Evolutionary conservation across 495 filamentous ascomycete species (phyloP), one percentile per base, ranked within the genome.

Genomic region (Penicillium angulare): DNA sequence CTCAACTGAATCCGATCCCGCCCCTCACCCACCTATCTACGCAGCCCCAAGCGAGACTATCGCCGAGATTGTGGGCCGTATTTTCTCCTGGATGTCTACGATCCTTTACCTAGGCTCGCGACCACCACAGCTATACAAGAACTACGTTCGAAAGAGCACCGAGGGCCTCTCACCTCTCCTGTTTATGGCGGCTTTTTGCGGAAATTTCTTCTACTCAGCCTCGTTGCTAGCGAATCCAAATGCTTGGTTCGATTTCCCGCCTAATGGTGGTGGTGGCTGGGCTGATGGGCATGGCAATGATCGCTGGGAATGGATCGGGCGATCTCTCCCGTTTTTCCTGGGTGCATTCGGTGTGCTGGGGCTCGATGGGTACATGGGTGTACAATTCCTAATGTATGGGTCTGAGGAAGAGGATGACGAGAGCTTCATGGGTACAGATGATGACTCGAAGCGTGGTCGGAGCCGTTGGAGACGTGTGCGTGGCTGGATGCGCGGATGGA

Each of bases 401-500:
- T 70, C 77, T 15, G 58, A 64, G 40, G 65, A 72, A 27, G 46
- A 64, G 49, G 50, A 62, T 55, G 51, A 51, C 26, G 55, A 50
- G 44, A 64, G 52, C 33, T 51, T 57, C 20, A 43, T 56, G 15
- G 50, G 47, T n/a, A 27, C 43, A 1, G 57, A 57, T 15, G 53
- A 63, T 17, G 74, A 76, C 16, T 54, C 63, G 24, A 70, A 72
- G 57, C 66, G 53, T 52, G 74, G 62, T 15, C 68, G 65, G 0
- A 65, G 70, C 49, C 66, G 66, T 42, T 86, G 83, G 84, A 69
- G 59, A 35, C 69, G 75, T 9, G 82, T 85, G 5, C 76, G 61
- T 21, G 82, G 84, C 15, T 86, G 82, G 82, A 87, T 87, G 84
- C 74, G 84, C 26, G 84, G 84, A 13, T 86, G 83, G 84, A 76